Conservation (phyloP, 345 rosid genomes). For the Triadica sebifera region DNA sequence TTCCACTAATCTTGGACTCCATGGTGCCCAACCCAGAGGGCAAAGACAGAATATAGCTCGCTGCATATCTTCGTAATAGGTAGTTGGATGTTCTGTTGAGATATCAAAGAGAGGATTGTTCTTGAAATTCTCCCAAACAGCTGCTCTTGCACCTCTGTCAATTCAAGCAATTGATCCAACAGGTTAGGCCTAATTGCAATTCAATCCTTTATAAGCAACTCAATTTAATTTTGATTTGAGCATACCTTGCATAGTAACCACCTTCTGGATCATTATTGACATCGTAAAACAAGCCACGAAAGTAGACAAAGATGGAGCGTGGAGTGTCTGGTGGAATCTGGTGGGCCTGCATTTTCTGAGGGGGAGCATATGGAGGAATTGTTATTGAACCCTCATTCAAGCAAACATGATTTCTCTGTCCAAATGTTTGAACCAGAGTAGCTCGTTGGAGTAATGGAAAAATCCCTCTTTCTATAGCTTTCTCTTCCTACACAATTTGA, state of each 20-base stretch:
- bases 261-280: constrained; percentile 97
- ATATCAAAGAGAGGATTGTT: constrained; percentile 90
- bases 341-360: constrained; percentile 88
- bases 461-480: constrained; percentile 83
- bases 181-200: too few relatives aligned
- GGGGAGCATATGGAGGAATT: constrained; percentile 96
- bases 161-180: not conserved
- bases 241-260: constrained; percentile 92
- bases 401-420: constrained; percentile 92
- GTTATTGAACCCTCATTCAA: constrained; percentile 86
- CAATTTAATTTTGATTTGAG: not conserved
- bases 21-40: constrained; percentile 97
- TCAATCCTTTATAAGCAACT: not conserved
- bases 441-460: constrained; percentile 77
- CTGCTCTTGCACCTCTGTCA: constrained; percentile 93
- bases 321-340: constrained; percentile 71
- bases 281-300: constrained; percentile 90
- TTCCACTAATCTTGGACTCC: constrained; percentile 98
- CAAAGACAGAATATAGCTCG: constrained; percentile 89
- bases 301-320: constrained; percentile 91
- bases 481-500: constrained; percentile 67
- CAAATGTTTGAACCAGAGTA: constrained; percentile 92
- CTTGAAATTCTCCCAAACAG: constrained; percentile 98
- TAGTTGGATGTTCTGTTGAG: constrained; percentile 91
- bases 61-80: constrained; percentile 97